Evolutionary conservation across 148 eudicot genomes (phyloP), one percentile per base, ranked within the genome.

Genomic region (Heliamphora exappendiculata): DNA sequence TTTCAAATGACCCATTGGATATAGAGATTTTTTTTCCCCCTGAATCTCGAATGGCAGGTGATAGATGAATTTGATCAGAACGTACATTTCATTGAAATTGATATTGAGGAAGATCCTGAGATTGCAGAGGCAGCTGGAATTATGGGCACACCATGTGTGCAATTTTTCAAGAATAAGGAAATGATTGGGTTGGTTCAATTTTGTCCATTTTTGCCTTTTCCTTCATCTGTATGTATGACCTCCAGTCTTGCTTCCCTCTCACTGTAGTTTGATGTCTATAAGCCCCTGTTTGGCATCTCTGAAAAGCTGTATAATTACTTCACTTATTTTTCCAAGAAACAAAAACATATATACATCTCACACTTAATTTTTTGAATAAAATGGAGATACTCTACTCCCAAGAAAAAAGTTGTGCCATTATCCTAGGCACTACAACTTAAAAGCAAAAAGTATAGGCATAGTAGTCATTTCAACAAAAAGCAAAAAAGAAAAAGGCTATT

Each of bases 131-230:
- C 98, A 34, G 98, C 98, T 78, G 96, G 89, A 75, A 92, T 95
- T 50, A 95, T 95, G 98, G 98, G 98, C 37, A 95, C 98, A 34
- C 98, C 98, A 28, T 95, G 98, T 78, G 96, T 95, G 55, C 98
- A 95, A 74, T 95, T 92, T 75, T 95, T 95, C 89, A 95, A 95
- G 88, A 91, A 95, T 79, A 95, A 95, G 85, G 97, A 92, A 80
- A 87, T 95, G 92, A 78, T 95, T 55, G 91, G 89, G 98, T 95
- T 83, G 59, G 95, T 89, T 13, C 6, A 65, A 45, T 60, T 19
- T 57, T 10, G 0, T 45, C 44, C 19, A 47, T 53, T 31, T 36
- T 31, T 41, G 22, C 29, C 20, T 50, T 68, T 19, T 69, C 14
- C 45, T 66, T 10, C 12, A 6, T 36, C n/a, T 20, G 36, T 53